Percentiles rank a stretch among this genome's conserved stretches.
phyloP scores from a whole-genome alignment of 192 early-diverging fungal genomes.

The Pecoramyces ruminantium region DNA sequence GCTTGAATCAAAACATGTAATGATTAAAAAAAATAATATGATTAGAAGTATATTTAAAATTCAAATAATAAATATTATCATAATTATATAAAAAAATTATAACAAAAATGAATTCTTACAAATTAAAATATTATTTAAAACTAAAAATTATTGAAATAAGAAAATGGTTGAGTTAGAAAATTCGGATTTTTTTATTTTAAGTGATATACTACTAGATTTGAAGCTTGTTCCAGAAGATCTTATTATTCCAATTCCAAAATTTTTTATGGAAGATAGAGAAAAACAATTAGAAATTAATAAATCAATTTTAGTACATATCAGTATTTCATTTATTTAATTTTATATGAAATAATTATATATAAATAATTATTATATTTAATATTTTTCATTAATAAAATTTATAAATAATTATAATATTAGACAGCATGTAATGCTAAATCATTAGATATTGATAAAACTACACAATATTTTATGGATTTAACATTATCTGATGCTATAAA shows the following conservation, averaged over 20 bases:
- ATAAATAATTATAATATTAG: too few species aligned
- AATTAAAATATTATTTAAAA: too few species aligned
- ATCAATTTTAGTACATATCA: slow-evolving; percentile 10
- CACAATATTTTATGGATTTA: slow-evolving; percentile 24
- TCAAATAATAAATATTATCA: too few species aligned
- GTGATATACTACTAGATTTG: slow-evolving; percentile 31
- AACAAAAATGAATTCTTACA: too few species aligned
- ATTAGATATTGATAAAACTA: slow-evolving; percentile 15
- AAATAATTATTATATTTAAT: not conserved
- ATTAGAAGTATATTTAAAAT: too few species aligned
- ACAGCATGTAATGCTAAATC: slow-evolving; percentile 26
- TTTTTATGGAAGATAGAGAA: slow-evolving; percentile 27
- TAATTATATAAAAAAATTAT: too few species aligned
- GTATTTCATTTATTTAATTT: too few species aligned
- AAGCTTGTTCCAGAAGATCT: slow-evolving; percentile 38
- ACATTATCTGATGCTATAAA: slow-evolving; percentile 22
- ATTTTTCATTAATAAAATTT: not conserved
- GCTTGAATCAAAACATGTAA: slow-evolving; percentile 36
- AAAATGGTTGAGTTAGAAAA: slow-evolving; percentile 37
- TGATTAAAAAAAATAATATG: too few species aligned
- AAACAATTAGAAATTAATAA: slow-evolving; percentile 9
- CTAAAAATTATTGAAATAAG: slow-evolving; percentile 1
- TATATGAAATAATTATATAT: not conserved
- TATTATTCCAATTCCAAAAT: slow-evolving; percentile 22
- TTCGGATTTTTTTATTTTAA: slow-evolving; percentile 25